A percentile compares a stretch with the other conserved stretches of the same genome.
Evolutionary conservation across 2,329 filamentous ascomycete genomes (phyloP).

Genomic region (Calonectria honghensis): DNA sequence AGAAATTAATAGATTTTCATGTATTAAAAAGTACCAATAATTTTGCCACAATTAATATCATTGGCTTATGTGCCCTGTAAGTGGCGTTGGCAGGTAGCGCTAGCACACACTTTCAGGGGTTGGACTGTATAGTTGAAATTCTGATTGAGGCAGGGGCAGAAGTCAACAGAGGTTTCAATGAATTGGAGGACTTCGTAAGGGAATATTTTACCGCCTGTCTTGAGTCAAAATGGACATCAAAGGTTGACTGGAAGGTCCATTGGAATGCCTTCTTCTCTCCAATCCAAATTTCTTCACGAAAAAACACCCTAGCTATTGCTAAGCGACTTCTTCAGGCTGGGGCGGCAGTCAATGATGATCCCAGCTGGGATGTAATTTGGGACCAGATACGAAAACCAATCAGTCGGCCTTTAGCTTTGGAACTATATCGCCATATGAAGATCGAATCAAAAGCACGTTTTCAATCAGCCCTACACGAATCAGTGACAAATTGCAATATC

Average conservation of each 20-base stretch:
- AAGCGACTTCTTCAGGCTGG: background rate
- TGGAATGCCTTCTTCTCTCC: background rate
- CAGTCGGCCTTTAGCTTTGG: too few species aligned
- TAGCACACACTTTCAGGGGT: too few species aligned
- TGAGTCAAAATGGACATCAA: background rate
- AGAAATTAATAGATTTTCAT: too few species aligned
- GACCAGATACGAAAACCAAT: background rate
- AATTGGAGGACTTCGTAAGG: background rate
- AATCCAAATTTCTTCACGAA: conserved; percentile 11
- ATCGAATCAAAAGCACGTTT: background rate
- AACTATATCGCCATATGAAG: background rate
- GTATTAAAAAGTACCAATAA: too few species aligned
- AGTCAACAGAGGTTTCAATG: background rate
- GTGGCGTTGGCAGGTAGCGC: too few species aligned
- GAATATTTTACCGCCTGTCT: background rate
- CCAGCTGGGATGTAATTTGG: background rate
- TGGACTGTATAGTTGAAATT: background rate
- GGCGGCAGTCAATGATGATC: background rate
- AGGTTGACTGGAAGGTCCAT: too few species aligned
- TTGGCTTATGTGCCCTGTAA: too few species aligned
- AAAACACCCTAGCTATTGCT: background rate
- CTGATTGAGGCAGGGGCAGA: background rate
- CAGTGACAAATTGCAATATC: conserved; percentile 8
- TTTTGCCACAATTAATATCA: too few species aligned
- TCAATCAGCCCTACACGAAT: conserved; percentile 24